Evolutionary conservation across 768 basidiomycete genomes (phyloP).

Genomic region (Megacollybia marginata): DNA sequence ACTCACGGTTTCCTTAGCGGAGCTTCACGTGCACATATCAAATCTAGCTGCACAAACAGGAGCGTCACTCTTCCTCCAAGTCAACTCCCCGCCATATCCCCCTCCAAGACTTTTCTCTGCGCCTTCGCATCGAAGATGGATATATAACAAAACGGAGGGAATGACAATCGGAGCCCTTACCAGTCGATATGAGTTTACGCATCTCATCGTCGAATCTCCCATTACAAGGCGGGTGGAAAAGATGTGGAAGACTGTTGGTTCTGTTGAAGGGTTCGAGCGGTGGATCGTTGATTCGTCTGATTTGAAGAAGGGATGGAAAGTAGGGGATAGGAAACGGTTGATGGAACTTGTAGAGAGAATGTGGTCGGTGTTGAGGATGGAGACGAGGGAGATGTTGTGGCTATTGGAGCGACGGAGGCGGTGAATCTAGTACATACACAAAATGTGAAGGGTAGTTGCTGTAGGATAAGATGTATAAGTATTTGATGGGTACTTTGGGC

Average conservation of each 20-base stretch:
- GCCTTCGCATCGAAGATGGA: conserved; percentile 20
- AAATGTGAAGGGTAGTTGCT: no score
- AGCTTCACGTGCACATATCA: conserved; percentile 70
- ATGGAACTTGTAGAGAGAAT: conserved; percentile 15
- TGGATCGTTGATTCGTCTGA: conserved; percentile 19
- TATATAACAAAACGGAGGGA: conserved; percentile 79
- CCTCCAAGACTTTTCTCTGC: conserved; percentile 7
- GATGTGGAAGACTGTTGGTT: conserved; percentile 36
- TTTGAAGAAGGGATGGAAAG: conserved; percentile 4
- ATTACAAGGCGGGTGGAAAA: conserved; percentile 12
- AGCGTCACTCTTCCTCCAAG: conserved; percentile 79
- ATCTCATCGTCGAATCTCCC: conserved; percentile 37
- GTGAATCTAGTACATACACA: neutral
- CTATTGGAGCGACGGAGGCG: conserved; percentile 29
- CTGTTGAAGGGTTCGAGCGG: conserved; percentile 37
- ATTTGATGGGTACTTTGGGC: no score
- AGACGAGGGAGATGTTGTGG: conserved; percentile 37
- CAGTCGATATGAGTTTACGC: conserved; percentile 37
- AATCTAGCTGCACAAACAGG: conserved; percentile 88
- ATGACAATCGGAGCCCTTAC: conserved; percentile 36
- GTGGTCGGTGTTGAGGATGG: conserved; percentile 26
- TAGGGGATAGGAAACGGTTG: conserved; percentile 11
- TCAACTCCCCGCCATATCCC: conserved; percentile 49
- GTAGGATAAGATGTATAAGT: no score
- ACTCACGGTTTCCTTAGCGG: conserved; percentile 1